Evolutionary conservation across 2,329 filamentous ascomycete species (phyloP), one percentile per base, ranked within the genome.

Genomic region (Drechslera avenae): DNA sequence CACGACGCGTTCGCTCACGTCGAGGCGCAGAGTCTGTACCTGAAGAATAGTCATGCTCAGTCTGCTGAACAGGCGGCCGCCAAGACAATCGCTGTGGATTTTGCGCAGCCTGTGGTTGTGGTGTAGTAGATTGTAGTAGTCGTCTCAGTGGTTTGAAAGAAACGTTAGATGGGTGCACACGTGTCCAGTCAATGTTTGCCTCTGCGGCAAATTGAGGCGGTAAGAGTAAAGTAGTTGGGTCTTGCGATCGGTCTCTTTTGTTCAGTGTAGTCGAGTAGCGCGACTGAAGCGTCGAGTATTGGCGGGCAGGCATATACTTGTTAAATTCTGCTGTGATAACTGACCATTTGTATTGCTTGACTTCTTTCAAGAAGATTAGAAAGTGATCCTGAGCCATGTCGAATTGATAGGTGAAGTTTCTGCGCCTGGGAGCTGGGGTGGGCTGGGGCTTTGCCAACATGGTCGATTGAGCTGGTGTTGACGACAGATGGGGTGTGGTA

Each of bases 361-460:
- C 72, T 45, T 78, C 75, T 39, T 74, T 78, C 4, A 79, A 45
- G 30, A 72, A 72, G 4, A 75, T 71, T 0, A 80, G 57, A 6
- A 74, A 54, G 19, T 70, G 61, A 13, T 69, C 62, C 37, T 69
- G 63, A 17, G 63, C 54, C 10, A 58, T 40, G 3, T 57, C 54
- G 35, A 64, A 60, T 18, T 33, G 47, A 3, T 49, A 50, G 1
- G 44, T 51, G 2, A 30, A 19, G 3, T 32, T 16, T 31, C 12
- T 45, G 17, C 31, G 45, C 21, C 31, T 32, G 7, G 18, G 10
- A 12, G 1, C 10, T 28, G 26, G 8, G 8, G 23, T 28, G 41
- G 13, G 36, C 18, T 26, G 21, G 6, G 21, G 21, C 2, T 23
- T 5, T 8, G 21, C 21, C 9, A 8, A 8, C 21, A 23, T 21